Evolutionary conservation across 2,329 filamentous ascomycete species (phyloP), one percentile per base, ranked within the genome.

Genomic region (Alternaria longipes): DNA sequence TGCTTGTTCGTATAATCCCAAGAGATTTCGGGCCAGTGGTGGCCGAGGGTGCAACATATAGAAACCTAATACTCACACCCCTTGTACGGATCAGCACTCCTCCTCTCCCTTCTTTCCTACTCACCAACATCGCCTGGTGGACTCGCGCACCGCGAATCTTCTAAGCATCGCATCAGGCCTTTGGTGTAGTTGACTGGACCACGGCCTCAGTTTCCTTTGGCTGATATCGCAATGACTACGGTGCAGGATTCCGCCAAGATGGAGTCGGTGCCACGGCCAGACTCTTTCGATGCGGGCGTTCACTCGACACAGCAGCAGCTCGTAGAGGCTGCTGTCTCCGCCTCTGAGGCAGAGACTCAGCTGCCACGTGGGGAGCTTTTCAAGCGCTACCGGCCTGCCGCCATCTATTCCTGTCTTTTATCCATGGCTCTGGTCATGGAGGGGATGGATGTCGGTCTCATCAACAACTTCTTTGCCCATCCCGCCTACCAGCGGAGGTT

Each of bases 361-460:
- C 63, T 65, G 46, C 57, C 63, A 53, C 63, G 63, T 42, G 28
- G 41, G 52, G 63, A 65, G 42, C 63, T 65, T 9, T 63, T 65
- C 60, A 65, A 54, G 44, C 60, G 60, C 52, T 65, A 65, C 32
- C 59, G 63, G 16, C 63, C 63, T 5, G 92, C 92, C 34, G 89
- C 94, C 58, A 84, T 82, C 20, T 96, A 91, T 90, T 92, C 89
- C 72, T 72, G 94, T 47, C 82, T 94, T 63, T 92, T 96, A 75
- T 94, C 91, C 8, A 92, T 91, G 1, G 92, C 90, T 77, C 93
- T 95, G 74, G 87, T 87, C 69, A 96, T 96, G 92, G 92, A 95
- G 77, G 92, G 91, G 8, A 94, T 93, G 80, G 91, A 95, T 75
- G 84, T 94, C 63, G 88, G 86, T 69, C 82, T 94, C 59, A 87